Evolutionary conservation across 2,329 filamentous ascomycete genomes (phyloP), one percentile per base, ranked within the genome.

Genomic region (Onygenales sp.): DNA sequence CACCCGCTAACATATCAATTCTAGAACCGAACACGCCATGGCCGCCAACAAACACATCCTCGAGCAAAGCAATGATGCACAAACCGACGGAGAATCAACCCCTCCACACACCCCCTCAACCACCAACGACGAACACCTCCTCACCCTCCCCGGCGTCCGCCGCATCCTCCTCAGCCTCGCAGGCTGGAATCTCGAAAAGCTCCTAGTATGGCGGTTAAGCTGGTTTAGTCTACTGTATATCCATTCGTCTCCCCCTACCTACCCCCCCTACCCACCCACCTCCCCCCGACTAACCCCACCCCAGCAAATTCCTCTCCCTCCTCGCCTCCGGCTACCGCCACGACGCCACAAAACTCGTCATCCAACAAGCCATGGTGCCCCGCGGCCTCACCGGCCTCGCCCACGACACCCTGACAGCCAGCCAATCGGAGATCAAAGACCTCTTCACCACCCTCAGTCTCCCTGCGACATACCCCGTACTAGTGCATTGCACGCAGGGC

Each of bases 401-500:
- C 0, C 75, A 79, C 17, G 82, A 87, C 62, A 88, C 84, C 0
- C 68, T 95, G 3, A 82, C 87, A 59, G 76, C 82, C 52, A 88
- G 84, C 51, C 80, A 78, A 0, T 66, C 70, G 1, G 77, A 78
- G 43, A 89, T 97, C 54, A 78, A 79, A 5, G 70, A 80, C 27
- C 84, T 88, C 0, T 88, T 96, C 57, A 77, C 83, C 37, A 68
- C 81, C 1, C 82, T 95, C 54, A 69, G 75, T 8, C 65, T 75
- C 1, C 65, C 73, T 2, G 60, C 67, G 0, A 75, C 75, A 13
- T 82, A 83, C 57, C 88, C 89, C 0, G 68, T 84, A 1, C 65
- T 95, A 6, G 72, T 93, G 2, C 88, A 95, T 68, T 95, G 90
- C 68, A 93, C 89, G 0, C 88, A 94, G 63, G 90, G 90, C 54